Evolutionary conservation across 208 protist species (phyloP), one percentile per base, ranked within the genome.

Genomic region (Wallacemonas sp.): DNA sequence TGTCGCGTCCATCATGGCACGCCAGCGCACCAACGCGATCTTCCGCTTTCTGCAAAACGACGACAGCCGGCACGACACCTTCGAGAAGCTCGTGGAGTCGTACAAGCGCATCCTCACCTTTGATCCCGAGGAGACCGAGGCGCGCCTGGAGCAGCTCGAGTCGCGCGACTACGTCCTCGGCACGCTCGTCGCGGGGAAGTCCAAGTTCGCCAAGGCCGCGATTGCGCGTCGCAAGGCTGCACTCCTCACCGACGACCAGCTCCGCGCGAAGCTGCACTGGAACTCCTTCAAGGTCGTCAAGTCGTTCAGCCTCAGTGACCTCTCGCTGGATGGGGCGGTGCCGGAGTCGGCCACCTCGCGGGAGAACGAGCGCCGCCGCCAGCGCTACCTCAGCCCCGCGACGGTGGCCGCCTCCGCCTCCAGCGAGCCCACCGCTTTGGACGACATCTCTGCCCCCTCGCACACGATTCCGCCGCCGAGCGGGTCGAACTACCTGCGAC

Each of bases 201-300:
- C 69, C 41, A 87, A 77, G 50, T 96, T 88, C 67, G 77, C 79
- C 23, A 83, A 81, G 67, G 86, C 91, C 10, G 81, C 82, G 3
- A 70, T 96, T 20, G 87, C 91, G 7, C 79, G 91, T 1, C 84
- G 81, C 3, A 87, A 91, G 49, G 91, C 87, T 1, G 91, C 88
- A 25, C 70, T 94, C 25, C 72, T 96, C 44, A 94, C 91, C 3
- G 88, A 96, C 44, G 88, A 94, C n/a, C 84, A 86, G 65, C 72
- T 96, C 38, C 82, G 81, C n/a, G 80, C 80, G 16, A 81, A 79
- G 64, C 79, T 96, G 57, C 79, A 93, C 61, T 96, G 91, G 88
- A 79, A 76, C 32, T 67, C 77, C 33, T 96, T 96, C 64, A 86
- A 81, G 22, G 91, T 96, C 22, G 66, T 92, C 1, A 76, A 85